Evolutionary conservation across 1,284 basidiomycete genomes (phyloP).

Genomic region (Cutaneotrichosporon dermatis): DNA sequence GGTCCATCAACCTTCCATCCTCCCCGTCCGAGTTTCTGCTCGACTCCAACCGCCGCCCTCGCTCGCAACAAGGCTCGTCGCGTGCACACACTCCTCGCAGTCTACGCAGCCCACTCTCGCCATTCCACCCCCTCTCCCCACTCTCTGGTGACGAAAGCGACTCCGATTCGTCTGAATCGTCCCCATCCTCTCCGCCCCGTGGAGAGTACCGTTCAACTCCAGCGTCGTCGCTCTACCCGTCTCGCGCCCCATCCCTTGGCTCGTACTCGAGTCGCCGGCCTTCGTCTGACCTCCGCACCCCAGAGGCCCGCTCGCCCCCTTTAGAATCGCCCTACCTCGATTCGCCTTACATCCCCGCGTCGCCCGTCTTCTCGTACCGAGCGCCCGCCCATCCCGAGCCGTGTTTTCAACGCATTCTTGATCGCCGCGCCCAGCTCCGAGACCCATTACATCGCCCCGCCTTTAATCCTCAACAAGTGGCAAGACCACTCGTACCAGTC

Average conservation of each 20-base stretch:
- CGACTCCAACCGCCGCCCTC: neutral
- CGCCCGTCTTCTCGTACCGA: slow-evolving; percentile 1
- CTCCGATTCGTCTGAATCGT: neutral
- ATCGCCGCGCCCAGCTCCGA: slow-evolving; percentile 1
- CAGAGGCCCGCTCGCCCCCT: neutral
- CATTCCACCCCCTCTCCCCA: neutral
- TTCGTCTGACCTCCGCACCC: neutral
- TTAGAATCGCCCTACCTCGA: slow-evolving; percentile 2
- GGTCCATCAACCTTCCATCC: slow-evolving; percentile 2
- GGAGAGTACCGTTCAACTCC: too few species aligned
- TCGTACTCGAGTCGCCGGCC: neutral
- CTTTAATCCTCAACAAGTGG: neutral
- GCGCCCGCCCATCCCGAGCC: slow-evolving; percentile 1
- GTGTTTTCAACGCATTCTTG: slow-evolving; percentile 2
- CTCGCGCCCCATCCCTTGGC: neutral
- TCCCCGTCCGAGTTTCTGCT: neutral
- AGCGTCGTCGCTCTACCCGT: too few species aligned
- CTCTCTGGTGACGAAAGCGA: neutral
- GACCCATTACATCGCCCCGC: neutral
- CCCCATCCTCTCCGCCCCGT: too few species aligned
- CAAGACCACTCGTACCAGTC: neutral
- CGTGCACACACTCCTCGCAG: neutral
- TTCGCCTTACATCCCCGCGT: neutral
- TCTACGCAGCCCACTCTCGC: neutral
- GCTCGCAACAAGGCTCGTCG: neutral